phyloP scores from a whole-genome alignment of 768 basidiomycete genomes.

The Lactarius sp. region DNA sequence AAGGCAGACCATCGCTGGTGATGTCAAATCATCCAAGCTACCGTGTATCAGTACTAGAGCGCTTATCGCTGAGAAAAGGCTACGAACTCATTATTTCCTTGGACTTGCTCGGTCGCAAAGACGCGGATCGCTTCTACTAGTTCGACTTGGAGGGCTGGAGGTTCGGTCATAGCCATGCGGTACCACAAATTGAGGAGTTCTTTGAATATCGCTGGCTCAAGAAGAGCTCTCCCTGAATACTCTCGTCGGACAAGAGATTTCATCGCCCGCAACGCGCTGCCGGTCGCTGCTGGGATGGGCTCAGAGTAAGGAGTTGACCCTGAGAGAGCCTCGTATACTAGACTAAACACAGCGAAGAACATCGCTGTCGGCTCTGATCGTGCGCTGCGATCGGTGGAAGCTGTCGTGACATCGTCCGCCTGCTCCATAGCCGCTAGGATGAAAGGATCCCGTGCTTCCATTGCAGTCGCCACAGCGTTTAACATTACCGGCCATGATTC shows the following conservation, averaged over 20 bases:
- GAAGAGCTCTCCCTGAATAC: conserved; percentile 74
- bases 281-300: conserved; percentile 38
- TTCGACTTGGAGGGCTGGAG: conserved; percentile 62
- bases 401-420: conserved; percentile 38
- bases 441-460: conserved; percentile 63
- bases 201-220: conserved; percentile 80
- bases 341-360: conserved; percentile 88
- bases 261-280: conserved; percentile 57
- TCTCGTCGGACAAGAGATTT: conserved; percentile 75
- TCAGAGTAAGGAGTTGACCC: conserved; percentile 59
- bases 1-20: conserved; percentile 53
- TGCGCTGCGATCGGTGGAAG: conserved; percentile 30
- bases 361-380: conserved; percentile 65
- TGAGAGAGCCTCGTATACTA: conserved; percentile 86
- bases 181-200: conserved; percentile 88
- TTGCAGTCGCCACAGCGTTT: conserved; percentile 76
- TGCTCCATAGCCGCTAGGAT: conserved; percentile 83
- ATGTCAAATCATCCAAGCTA: conserved; percentile 16
- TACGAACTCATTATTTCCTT: conserved; percentile 16
- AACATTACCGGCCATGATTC: conserved; percentile 78
- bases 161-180: conserved; percentile 84
- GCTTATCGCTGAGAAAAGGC: background rate
- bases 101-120: conserved; percentile 37
- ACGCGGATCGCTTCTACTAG: conserved; percentile 63
- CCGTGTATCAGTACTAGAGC: conserved; percentile 4